These are phyloP conservation scores for Penicillium capsulatum DNA, from an alignment of 2,329 filamentous ascomycete genomes.

Conservation along the genomic window DNA sequence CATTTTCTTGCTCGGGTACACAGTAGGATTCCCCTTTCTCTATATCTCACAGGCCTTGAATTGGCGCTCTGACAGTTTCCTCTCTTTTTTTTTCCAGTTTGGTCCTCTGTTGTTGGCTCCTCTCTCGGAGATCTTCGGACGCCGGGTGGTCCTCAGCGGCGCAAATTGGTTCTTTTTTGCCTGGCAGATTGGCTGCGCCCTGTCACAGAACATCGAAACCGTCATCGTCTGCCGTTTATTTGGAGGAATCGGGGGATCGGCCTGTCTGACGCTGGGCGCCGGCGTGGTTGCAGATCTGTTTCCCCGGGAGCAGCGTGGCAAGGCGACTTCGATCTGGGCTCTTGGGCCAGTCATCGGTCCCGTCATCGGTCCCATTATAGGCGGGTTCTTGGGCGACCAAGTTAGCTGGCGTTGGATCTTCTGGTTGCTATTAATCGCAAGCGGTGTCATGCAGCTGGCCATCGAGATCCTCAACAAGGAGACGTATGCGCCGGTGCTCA, in stretches of 20 bases:
- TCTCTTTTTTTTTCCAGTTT: conserved; percentile 33
- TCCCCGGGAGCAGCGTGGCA: conserved; percentile 39
- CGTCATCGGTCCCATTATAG: conserved; percentile 47
- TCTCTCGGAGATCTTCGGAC: conserved; percentile 60
- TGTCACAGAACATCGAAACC: conserved; percentile 53
- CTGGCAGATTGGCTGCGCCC: conserved; percentile 59
- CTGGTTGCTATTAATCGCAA: conserved; percentile 41
- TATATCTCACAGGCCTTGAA: no score
- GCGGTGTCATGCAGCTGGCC: conserved; percentile 28
- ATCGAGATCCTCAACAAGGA: conserved; percentile 24
- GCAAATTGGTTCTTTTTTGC: conserved; percentile 56
- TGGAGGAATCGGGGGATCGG: conserved; percentile 44
- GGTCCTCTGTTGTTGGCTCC: conserved; percentile 63
- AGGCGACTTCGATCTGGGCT: conserved; percentile 42
- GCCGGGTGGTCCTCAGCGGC: conserved; percentile 56
- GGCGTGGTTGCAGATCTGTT: conserved; percentile 49
- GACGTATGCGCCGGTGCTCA: conserved; percentile 25
- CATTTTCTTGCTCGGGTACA: conserved; percentile 31
- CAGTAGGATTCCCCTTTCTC: no score
- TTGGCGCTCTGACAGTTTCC: no score
- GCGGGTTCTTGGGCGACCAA: conserved; percentile 49
- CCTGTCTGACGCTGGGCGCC: conserved; percentile 41
- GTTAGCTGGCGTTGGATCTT: conserved; percentile 54
- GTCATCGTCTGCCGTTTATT: conserved; percentile 63
- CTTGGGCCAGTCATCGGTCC: conserved; percentile 41